A percentile compares a stretch with the other conserved stretches of the same genome.
phyloP scores from a whole-genome alignment of 2,329 filamentous ascomycete species.

The Alternaria sp. region DNA sequence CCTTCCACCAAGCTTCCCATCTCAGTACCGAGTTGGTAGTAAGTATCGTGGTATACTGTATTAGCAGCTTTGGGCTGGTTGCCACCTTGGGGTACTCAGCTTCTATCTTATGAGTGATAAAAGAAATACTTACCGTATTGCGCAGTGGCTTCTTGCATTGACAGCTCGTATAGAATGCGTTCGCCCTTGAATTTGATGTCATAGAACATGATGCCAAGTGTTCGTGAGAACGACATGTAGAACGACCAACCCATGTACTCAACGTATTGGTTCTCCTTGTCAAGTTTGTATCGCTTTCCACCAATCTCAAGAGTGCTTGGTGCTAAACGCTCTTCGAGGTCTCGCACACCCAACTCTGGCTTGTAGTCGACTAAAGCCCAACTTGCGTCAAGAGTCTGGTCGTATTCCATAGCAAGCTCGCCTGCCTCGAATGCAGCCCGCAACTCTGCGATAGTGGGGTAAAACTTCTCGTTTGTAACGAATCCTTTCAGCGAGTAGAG shows the following conservation, averaged over 20 bases:
- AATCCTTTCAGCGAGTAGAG: slow-evolving; percentile 56
- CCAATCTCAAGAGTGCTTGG: slow-evolving; percentile 52
- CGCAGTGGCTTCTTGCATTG: slow-evolving; percentile 64
- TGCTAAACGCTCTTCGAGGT: slow-evolving; percentile 55
- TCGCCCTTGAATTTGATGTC: slow-evolving; percentile 65
- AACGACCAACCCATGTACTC: slow-evolving; percentile 63
- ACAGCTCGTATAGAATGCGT: slow-evolving; percentile 65
- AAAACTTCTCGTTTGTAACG: slow-evolving; percentile 62
- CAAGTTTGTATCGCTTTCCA: slow-evolving; percentile 55
- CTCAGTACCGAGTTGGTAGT: slow-evolving; percentile 59
- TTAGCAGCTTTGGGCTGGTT: slow-evolving; percentile 10
- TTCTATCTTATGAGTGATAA: not conserved
- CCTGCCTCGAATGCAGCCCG: slow-evolving; percentile 56
- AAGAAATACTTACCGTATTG: slow-evolving; percentile 55
- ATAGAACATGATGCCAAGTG: slow-evolving; percentile 61
- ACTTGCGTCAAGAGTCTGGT: slow-evolving; percentile 57
- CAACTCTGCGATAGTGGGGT: slow-evolving; percentile 60
- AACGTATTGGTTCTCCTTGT: slow-evolving; percentile 55
- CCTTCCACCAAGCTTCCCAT: slow-evolving; percentile 50
- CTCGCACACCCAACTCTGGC: slow-evolving; percentile 35
- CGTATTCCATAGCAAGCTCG: slow-evolving; percentile 54
- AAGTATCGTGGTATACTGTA: slow-evolving; percentile 54
- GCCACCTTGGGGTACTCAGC: slow-evolving; percentile 4
- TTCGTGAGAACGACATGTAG: slow-evolving; percentile 60
- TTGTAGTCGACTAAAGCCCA: slow-evolving; percentile 58